These are phyloP conservation scores for Nicotiana undulata DNA, from an alignment of 257 asterid genomes.

Conservation along the genomic window DNA sequence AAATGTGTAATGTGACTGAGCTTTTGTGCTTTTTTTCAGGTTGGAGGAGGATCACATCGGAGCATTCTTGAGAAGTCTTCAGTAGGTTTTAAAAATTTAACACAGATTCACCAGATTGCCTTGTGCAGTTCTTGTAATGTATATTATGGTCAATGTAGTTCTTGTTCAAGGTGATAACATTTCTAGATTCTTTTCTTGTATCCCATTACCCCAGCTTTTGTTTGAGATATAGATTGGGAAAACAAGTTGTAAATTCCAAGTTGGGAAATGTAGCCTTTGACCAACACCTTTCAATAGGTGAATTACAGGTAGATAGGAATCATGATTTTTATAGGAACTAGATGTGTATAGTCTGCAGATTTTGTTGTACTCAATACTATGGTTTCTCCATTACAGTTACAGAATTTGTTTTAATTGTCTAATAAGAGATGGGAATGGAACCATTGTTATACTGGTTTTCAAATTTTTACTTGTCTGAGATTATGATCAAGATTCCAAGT, in stretches of 20 bases:
- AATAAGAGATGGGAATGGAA: not conserved
- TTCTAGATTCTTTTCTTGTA: not conserved
- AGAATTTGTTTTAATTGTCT: not conserved
- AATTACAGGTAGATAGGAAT: not conserved
- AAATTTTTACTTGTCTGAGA: not conserved
- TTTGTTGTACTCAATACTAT: not conserved
- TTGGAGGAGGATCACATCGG: not conserved
- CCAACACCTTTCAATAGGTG: slow-evolving; percentile 1
- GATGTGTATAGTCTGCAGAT: not conserved
- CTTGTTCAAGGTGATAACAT: not conserved
- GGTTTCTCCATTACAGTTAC: not conserved
- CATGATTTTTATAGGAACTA: not conserved
- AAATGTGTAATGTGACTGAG: not conserved
- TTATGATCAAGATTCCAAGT: not conserved
- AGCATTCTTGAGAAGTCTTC: not conserved
- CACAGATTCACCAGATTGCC: not conserved
- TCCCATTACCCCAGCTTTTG: not conserved
- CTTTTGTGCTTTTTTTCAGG: not conserved
- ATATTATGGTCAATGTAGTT: slow-evolving; percentile 2
- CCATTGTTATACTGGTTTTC: not conserved
- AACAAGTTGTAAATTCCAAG: slow-evolving; percentile 3
- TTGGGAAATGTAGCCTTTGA: not conserved
- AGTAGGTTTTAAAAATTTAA: not conserved
- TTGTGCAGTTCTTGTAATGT: not conserved
- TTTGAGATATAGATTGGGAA: not conserved